A percentile compares a stretch with the other conserved stretches of the same genome.
These are phyloP conservation scores for Saturnispora kantuleensis DNA, from an alignment of 805 yeast species.

Conservation along the genomic window DNA sequence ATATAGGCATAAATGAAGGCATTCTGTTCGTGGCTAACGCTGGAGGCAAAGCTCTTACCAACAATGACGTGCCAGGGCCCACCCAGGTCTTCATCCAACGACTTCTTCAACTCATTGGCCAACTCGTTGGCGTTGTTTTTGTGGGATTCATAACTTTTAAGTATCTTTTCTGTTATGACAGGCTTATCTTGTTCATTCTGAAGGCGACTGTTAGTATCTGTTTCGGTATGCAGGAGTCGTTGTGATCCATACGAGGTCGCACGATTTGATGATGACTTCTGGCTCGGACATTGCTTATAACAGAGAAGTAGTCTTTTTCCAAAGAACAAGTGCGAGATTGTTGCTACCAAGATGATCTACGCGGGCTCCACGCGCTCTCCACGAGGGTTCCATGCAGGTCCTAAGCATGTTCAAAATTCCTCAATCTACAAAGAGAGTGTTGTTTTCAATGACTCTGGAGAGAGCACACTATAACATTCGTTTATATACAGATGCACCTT, in stretches of 20 bases:
- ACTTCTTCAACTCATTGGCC: slow-evolving; percentile 55
- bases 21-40: slow-evolving; percentile 69
- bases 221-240: too few species aligned
- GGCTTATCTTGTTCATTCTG: slow-evolving; percentile 44
- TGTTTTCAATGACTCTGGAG: too few species aligned
- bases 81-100: slow-evolving; percentile 53
- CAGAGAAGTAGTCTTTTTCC: too few species aligned
- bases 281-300: background rate
- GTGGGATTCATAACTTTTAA: slow-evolving; percentile 34
- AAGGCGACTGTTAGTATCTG: background rate
- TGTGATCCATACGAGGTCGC: slow-evolving; percentile 4
- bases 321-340: background rate
- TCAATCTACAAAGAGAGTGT: too few species aligned
- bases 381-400: too few species aligned
- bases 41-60: slow-evolving; percentile 71
- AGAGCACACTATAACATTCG: too few species aligned
- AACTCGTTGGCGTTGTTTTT: slow-evolving; percentile 45
- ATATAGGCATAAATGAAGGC: slow-evolving; percentile 62
- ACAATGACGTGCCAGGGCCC: slow-evolving; percentile 77
- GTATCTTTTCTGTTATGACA: slow-evolving; percentile 37
- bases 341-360: background rate
- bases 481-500: slow-evolving; percentile 1
- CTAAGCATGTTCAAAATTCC: too few species aligned
- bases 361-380: too few species aligned
- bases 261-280: slow-evolving; percentile 4